A percentile compares a stretch with the other conserved stretches of the same genome.
Conservation (phyloP, 2,329 filamentous ascomycete genomes). For the Colletotrichum incanum region DNA sequence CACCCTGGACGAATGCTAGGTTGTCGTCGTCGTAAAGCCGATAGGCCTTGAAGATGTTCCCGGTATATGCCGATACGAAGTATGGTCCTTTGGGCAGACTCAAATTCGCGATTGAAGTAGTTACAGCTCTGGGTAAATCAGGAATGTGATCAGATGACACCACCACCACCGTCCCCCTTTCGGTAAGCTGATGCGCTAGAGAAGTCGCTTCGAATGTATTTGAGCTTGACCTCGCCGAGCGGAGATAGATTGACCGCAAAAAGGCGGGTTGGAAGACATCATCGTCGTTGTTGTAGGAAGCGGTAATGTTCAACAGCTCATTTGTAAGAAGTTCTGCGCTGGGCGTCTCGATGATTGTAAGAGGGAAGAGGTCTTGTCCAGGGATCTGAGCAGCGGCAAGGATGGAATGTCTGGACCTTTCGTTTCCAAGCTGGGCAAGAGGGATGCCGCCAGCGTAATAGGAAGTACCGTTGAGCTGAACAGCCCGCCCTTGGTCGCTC, state of each 20-base stretch:
- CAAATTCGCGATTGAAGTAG: not conserved
- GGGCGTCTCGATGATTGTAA: constrained; percentile 22
- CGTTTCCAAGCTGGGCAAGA: constrained; percentile 20
- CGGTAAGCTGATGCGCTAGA: not conserved
- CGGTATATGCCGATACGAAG: constrained; percentile 27
- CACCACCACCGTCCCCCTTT: not conserved
- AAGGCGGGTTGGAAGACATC: constrained; percentile 50
- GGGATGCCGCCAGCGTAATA: constrained; percentile 33
- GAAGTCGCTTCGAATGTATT: not conserved
- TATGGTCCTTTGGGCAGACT: constrained; percentile 40
- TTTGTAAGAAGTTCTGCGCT: not conserved
- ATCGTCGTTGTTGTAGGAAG: constrained; percentile 40
- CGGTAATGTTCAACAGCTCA: constrained; percentile 10
- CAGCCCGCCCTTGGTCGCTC: not conserved
- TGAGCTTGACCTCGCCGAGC: not conserved
- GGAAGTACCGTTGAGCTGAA: constrained; percentile 8
- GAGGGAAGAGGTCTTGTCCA: constrained; percentile 27
- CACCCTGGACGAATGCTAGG: constrained; percentile 29
- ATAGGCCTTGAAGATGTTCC: constrained; percentile 41
- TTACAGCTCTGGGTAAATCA: not conserved
- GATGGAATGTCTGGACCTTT: not conserved
- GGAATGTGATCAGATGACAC: not conserved
- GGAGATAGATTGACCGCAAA: constrained; percentile 46
- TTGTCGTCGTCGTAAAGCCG: constrained; percentile 39
- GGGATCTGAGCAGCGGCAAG: constrained; percentile 2